Evolutionary conservation across 257 asterid genomes (phyloP).

Genomic region (Dorcoceras hygrometricum): DNA sequence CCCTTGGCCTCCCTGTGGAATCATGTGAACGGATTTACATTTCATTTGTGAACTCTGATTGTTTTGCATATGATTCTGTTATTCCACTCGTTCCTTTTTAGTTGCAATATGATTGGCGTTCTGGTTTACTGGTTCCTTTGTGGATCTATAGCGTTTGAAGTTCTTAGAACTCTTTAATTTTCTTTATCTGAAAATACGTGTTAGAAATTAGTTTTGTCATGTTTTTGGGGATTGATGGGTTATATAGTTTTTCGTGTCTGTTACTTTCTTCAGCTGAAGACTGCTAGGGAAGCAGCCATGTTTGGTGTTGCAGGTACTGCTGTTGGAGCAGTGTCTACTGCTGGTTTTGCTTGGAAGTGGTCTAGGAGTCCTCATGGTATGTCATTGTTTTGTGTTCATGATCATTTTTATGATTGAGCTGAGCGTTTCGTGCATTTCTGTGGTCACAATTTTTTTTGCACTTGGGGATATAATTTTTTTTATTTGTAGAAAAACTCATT

Average conservation of each 20-base stretch:
- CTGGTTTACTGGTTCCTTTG: neutral
- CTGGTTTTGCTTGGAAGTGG: slow-evolving; percentile 73
- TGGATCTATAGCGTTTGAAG: neutral
- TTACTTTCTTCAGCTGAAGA: slow-evolving; percentile 61
- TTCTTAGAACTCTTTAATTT: neutral
- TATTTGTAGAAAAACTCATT: neutral
- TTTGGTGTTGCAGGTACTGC: slow-evolving; percentile 70
- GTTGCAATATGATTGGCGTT: neutral
- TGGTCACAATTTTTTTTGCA: slow-evolving; percentile 6
- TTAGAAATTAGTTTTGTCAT: neutral
- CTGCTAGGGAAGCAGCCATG: slow-evolving; percentile 64
- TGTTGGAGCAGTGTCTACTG: slow-evolving; percentile 73
- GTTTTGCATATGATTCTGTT: neutral
- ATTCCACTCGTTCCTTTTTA: neutral
- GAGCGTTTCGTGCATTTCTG: neutral
- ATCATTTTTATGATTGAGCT: neutral
- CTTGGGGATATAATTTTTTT: slow-evolving; percentile 1
- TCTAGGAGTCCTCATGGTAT: slow-evolving; percentile 89
- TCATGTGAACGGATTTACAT: neutral
- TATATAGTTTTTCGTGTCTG: neutral
- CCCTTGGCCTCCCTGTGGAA: neutral
- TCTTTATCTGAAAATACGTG: neutral
- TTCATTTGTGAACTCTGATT: neutral
- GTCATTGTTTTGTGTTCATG: slow-evolving; percentile 12
- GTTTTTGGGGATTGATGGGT: slow-evolving; percentile 5